A percentile compares a stretch with the other conserved stretches of the same genome.
Evolutionary conservation across 768 basidiomycete species (phyloP).

Genomic region (Rhizopogon vesiculosus): DNA sequence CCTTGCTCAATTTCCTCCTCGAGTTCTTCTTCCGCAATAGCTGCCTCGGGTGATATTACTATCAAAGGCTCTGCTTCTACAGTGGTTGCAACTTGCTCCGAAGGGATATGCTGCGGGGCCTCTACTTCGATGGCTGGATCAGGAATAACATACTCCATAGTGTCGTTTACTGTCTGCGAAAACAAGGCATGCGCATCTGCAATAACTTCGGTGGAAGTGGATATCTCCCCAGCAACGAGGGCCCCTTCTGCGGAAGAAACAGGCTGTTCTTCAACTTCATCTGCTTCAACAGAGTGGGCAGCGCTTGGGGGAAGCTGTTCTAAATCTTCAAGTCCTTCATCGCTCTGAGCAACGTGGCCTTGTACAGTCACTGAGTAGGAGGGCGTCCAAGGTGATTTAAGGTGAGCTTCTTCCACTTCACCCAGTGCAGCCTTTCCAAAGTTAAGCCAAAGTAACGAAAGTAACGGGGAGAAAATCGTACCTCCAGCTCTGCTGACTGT

Average conservation of each 20-base stretch:
- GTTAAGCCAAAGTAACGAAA: background rate
- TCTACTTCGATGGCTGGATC: background rate
- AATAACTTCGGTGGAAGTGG: background rate
- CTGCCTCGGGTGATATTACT: background rate
- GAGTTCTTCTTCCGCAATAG: background rate
- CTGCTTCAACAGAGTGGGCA: background rate
- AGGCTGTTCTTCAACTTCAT: background rate
- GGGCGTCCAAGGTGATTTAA: slow-evolving; percentile 31
- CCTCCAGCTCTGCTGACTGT: background rate
- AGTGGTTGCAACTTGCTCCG: background rate
- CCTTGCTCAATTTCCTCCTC: slow-evolving; percentile 8
- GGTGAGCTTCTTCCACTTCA: background rate
- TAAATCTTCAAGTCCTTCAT: slow-evolving; percentile 3
- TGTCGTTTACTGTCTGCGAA: background rate
- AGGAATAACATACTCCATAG: background rate
- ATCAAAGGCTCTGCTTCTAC: background rate
- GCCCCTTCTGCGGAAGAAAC: background rate
- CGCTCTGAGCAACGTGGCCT: slow-evolving; percentile 23
- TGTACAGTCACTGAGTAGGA: slow-evolving; percentile 40
- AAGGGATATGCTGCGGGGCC: background rate
- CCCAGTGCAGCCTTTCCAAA: background rate
- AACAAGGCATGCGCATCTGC: background rate
- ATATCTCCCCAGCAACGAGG: background rate
- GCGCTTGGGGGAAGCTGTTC: slow-evolving; percentile 5
- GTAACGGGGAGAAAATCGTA: background rate